Base-by-base conservation (phyloP, 2,329 filamentous ascomycete species). In the Furcasterigmium furcatum region DNA sequence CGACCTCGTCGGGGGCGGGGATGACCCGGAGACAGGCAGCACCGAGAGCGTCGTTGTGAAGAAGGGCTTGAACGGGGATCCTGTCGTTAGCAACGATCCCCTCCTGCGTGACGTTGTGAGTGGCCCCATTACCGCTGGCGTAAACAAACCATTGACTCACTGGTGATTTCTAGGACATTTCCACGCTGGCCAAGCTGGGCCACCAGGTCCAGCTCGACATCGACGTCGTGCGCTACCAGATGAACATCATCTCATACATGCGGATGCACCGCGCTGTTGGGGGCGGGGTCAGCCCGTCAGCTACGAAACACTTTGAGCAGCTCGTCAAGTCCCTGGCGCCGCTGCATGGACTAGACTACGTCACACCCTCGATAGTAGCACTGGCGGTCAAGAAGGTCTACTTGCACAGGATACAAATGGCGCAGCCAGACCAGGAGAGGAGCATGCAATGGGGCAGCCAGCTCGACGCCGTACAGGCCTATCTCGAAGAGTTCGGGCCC, bases 361-460 rank as follows among this genome's bases (percentile, higher is more conserved):
- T 89, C 5, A 91, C 91, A 0, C 92, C 94, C 0, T 87, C 89
- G 1, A 77, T 97, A 21, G 85, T 96, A 18, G 82, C 77, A 8
- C 73, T 99, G 38, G 94, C 94, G 5, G 84, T 86, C 2, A 82
- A 82, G 49, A 97, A 97, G 68, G 79, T 95, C 20, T 99, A 95
- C 60, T 76, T 87, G 16, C 94, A 99, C 67, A 84, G 91, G 9
- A 82, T 99, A 25, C 66, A 79, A 13, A 77, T 96, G 45, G 81
- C 86, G 0, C 66, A 69, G 2, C 77, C 88, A 1, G 77, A 82
- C 50, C 80, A 83, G 46, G 94, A 97, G 68, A 77, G 91, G 40
- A 96, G 91, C 62, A 78, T 96, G 72, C 89, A 96, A 63, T 99
- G 95, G 83, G 94, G 94, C 1, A 96, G 92, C 63, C 83, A 87